Percentiles rank a stretch among this genome's conserved stretches.
Evolutionary conservation across 257 asterid species (phyloP).

Genomic region (Nicotiana attenuata): DNA sequence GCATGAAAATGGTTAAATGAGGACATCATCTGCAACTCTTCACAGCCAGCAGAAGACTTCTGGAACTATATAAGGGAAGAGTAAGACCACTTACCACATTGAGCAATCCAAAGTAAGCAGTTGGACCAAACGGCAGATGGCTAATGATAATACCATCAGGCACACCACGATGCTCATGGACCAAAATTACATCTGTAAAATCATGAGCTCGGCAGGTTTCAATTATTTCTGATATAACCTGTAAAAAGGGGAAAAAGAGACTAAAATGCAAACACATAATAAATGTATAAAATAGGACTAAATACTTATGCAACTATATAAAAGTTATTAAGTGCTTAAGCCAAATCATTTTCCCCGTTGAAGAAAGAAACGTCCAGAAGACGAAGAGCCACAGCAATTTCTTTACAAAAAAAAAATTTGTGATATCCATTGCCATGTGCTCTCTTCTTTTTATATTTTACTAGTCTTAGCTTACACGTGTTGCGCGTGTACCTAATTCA

Average conservation of each 20-base stretch:
- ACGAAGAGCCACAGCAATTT: neutral
- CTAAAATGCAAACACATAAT: neutral
- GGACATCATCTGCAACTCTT: conserved; percentile 8
- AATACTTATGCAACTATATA: neutral
- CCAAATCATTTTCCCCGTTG: neutral
- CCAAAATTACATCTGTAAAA: conserved; percentile 78
- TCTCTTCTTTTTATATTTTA: neutral
- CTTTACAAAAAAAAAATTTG: neutral
- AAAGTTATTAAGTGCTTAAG: neutral
- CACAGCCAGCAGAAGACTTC: neutral
- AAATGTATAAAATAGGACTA: too few species aligned
- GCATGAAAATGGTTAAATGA: conserved; percentile 22
- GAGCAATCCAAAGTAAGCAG: conserved; percentile 80
- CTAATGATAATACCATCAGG: conserved; percentile 83
- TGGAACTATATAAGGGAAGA: neutral
- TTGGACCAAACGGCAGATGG: conserved; percentile 95
- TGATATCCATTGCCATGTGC: neutral
- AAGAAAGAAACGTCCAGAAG: neutral
- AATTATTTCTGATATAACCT: conserved; percentile 83
- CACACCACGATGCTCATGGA: conserved; percentile 93
- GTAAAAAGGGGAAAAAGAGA: conserved; percentile 9
- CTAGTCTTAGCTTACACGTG: too few species aligned
- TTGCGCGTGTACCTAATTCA: too few species aligned
- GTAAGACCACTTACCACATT: conserved; percentile 69
- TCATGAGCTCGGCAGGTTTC: conserved; percentile 87